phyloP scores from a whole-genome alignment of 768 basidiomycete species.

The Mycena vulgaris region DNA sequence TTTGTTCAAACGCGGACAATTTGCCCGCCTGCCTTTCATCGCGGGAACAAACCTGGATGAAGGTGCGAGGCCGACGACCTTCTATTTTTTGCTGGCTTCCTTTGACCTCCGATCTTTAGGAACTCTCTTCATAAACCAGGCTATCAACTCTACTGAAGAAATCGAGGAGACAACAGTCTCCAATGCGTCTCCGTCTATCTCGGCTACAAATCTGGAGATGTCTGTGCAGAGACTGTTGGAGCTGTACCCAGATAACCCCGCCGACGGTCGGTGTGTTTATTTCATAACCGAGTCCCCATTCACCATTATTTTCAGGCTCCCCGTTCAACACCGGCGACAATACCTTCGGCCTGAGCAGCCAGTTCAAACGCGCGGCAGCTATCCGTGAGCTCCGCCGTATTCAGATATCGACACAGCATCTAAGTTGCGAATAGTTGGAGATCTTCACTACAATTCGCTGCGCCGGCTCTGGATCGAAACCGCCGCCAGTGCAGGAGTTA shows the following conservation, averaged over 20 bases:
- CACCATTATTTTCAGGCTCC: too few species aligned
- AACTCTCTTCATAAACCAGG: slow-evolving; percentile 46
- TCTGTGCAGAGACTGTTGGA: slow-evolving; percentile 46
- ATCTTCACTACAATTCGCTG: slow-evolving; percentile 40
- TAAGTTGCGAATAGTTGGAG: slow-evolving; percentile 38
- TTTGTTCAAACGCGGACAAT: slow-evolving; percentile 50
- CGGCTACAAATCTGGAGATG: slow-evolving; percentile 30
- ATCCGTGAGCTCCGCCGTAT: not conserved
- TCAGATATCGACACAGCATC: not conserved
- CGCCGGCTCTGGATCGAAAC: slow-evolving; percentile 54
- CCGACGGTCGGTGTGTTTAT: slow-evolving; percentile 38
- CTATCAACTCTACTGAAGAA: slow-evolving; percentile 44
- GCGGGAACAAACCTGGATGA: slow-evolving; percentile 63
- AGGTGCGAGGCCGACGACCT: slow-evolving; percentile 46
- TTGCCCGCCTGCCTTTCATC: slow-evolving; percentile 61
- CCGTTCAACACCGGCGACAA: slow-evolving; percentile 56
- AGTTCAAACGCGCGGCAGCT: slow-evolving; percentile 56
- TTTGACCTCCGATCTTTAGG: slow-evolving; percentile 44
- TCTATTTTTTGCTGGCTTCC: not conserved
- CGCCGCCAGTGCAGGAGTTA: slow-evolving; percentile 50
- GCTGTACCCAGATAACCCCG: slow-evolving; percentile 60
- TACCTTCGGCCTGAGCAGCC: slow-evolving; percentile 58
- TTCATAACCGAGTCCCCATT: too few species aligned
- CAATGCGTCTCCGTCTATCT: slow-evolving; percentile 45
- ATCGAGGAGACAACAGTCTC: slow-evolving; percentile 40